These are phyloP conservation scores for Lactarius indigo DNA, from an alignment of 768 basidiomycete genomes.

Conservation along the genomic window DNA sequence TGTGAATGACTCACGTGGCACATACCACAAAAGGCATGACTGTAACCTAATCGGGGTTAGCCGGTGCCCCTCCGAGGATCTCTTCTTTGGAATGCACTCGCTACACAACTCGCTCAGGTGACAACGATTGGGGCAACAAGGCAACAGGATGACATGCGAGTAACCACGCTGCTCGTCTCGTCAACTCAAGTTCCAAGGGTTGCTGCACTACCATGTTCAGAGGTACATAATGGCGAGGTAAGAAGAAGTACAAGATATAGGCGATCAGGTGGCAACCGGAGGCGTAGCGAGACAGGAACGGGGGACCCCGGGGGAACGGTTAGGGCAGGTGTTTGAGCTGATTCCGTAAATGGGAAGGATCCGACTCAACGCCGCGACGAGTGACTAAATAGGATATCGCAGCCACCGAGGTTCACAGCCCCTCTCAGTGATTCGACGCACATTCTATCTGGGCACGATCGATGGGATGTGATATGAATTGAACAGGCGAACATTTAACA, in stretches of 20 bases:
- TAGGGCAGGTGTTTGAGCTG: slow-evolving; percentile 18
- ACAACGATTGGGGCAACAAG: background rate
- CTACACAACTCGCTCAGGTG: background rate
- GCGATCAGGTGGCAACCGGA: slow-evolving; percentile 23
- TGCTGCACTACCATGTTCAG: background rate
- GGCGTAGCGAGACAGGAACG: slow-evolving; percentile 32
- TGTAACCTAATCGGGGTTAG: slow-evolving; percentile 25
- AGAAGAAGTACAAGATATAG: background rate
- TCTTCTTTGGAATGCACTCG: background rate
- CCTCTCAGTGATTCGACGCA: slow-evolving; percentile 9
- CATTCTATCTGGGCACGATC: slow-evolving; percentile 5
- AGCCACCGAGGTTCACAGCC: slow-evolving; percentile 20
- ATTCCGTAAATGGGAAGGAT: slow-evolving; percentile 29
- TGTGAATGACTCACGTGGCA: slow-evolving; percentile 6
- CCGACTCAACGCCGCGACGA: slow-evolving; percentile 32
- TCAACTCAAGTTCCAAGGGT: background rate
- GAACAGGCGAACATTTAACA: background rate
- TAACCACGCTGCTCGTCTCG: background rate
- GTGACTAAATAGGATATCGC: slow-evolving; percentile 16
- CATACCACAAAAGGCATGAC: slow-evolving; percentile 21
- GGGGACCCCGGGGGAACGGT: slow-evolving; percentile 11
- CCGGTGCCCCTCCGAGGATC: slow-evolving; percentile 4
- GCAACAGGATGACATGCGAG: background rate
- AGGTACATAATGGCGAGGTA: too few species aligned
- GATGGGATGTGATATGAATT: slow-evolving; percentile 7